Percentiles rank a stretch among this genome's conserved stretches.
Evolutionary conservation across 2,329 filamentous ascomycete species (phyloP).

Genomic region (Phaeosphaeriaceae sp.): DNA sequence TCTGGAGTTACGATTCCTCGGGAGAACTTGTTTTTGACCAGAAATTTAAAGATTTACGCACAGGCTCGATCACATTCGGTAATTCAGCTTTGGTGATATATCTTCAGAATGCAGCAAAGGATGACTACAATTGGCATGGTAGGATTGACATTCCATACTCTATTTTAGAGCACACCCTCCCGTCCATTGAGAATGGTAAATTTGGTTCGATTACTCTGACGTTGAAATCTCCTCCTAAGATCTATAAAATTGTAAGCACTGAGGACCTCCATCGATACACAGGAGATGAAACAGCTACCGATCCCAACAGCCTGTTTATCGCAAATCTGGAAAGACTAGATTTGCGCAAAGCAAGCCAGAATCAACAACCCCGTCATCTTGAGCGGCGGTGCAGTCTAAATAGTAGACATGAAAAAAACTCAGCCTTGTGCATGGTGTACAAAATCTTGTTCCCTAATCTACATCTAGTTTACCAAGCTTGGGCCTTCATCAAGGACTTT

Average conservation of each 20-base stretch:
- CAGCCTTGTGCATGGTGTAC: constrained; percentile 60
- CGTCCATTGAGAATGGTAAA: constrained; percentile 25
- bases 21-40: constrained; percentile 48
- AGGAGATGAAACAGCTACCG: constrained; percentile 8
- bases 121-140: constrained; percentile 24
- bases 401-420: constrained; percentile 45
- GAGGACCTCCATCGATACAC: constrained; percentile 29
- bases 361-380: constrained; percentile 13
- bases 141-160: constrained; percentile 53
- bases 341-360: not conserved
- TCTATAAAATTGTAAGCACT: constrained; percentile 37
- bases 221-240: constrained; percentile 47
- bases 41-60: constrained; percentile 50
- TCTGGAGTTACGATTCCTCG: constrained; percentile 49
- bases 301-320: not conserved
- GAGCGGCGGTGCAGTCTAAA: constrained; percentile 47
- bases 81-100: constrained; percentile 38
- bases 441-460: constrained; percentile 38
- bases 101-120: constrained; percentile 9
- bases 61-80: constrained; percentile 49
- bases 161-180: constrained; percentile 49
- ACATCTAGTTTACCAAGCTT: constrained; percentile 38
- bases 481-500: constrained; percentile 36
- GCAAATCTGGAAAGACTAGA: not conserved
- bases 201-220: constrained; percentile 45